These are phyloP conservation scores for Aschersonia sp. DNA, from an alignment of 2,329 filamentous ascomycete genomes.

Conservation along the genomic window DNA sequence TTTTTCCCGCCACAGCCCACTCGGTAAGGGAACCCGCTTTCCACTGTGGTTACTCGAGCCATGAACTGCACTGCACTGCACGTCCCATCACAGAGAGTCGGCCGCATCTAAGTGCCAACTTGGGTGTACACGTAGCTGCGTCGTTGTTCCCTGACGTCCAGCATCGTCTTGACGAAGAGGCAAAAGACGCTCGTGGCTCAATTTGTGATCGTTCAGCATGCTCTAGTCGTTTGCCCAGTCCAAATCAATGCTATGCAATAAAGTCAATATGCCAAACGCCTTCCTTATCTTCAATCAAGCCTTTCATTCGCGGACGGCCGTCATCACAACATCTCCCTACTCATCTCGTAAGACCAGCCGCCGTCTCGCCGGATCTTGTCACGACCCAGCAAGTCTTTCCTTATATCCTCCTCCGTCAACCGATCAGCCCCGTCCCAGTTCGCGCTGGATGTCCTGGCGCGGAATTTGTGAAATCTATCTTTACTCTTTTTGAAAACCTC, in stretches of 20 bases:
- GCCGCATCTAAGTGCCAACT: too few relatives aligned
- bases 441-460: constrained; percentile 81
- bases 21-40: too few relatives aligned
- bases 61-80: too few relatives aligned
- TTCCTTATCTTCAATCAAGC: not conserved
- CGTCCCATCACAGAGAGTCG: too few relatives aligned
- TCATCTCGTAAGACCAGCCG: constrained; percentile 63
- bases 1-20: too few relatives aligned
- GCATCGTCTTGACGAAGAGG: not conserved
- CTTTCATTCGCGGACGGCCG: too few relatives aligned
- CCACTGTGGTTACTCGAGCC: too few relatives aligned
- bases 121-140: too few relatives aligned
- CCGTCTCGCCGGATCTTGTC: constrained; percentile 71
- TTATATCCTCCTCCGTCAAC: constrained; percentile 77
- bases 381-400: constrained; percentile 62
- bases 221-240: not conserved
- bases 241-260: constrained; percentile 4
- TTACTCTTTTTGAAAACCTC: constrained; percentile 89
- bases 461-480: constrained; percentile 74
- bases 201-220: too few relatives aligned
- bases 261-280: not conserved
- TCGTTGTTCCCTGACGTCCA: too few relatives aligned
- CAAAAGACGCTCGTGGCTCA: not conserved
- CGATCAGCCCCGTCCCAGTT: constrained; percentile 78
- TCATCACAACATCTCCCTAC: constrained; percentile 28